Evolutionary conservation across 2,329 filamentous ascomycete species (phyloP).

Genomic region (Rutstroemia sp.): DNA sequence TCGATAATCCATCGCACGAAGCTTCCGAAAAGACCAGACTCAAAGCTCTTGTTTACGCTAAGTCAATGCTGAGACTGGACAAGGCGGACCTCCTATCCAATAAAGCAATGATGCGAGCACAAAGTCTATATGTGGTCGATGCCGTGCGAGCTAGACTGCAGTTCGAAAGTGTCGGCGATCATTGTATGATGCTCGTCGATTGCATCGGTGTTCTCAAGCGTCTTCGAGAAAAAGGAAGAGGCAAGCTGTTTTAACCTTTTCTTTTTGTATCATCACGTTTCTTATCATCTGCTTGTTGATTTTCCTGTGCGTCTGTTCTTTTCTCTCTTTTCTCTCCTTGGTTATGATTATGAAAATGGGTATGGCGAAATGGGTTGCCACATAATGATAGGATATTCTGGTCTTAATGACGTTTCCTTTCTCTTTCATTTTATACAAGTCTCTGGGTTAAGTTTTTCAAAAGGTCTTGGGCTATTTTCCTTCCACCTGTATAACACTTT

Average conservation of each 20-base stretch:
- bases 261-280: not conserved
- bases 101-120: constrained; percentile 33
- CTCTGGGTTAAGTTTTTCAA: not conserved
- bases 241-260: constrained; percentile 35
- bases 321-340: not conserved
- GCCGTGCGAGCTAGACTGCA: constrained; percentile 42
- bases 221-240: constrained; percentile 39
- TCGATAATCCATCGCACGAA: not conserved
- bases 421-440: not conserved
- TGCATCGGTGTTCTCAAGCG: constrained; percentile 45
- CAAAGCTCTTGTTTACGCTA: constrained; percentile 29
- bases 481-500: not conserved
- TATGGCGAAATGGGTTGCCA: not conserved
- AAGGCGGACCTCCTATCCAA: constrained; percentile 33
- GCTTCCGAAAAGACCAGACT: constrained; percentile 4
- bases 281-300: not conserved
- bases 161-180: constrained; percentile 40
- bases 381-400: not conserved
- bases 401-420: not conserved
- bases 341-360: not conserved
- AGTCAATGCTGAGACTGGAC: constrained; percentile 35
- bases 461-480: not conserved
- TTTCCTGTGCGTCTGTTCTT: not conserved
- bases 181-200: constrained; percentile 45
- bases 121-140: constrained; percentile 40